A percentile compares a stretch with the other conserved stretches of the same genome.
Conservation (phyloP, 2,329 filamentous ascomycete species). For the Pseudogymnoascus sp. region DNA sequence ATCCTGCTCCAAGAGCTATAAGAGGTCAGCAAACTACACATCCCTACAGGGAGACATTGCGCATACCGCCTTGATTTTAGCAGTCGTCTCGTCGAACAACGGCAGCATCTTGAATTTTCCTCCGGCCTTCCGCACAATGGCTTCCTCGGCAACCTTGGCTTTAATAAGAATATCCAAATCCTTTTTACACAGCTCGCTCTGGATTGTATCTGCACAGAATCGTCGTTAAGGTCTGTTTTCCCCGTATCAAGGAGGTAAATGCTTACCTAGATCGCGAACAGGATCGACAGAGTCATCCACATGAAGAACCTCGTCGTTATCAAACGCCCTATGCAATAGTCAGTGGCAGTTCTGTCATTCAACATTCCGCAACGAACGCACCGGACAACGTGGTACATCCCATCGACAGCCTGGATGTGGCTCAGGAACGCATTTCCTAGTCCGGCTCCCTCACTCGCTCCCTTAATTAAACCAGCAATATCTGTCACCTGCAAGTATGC, state of each 20-base stretch:
- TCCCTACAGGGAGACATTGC: background rate
- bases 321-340: constrained; percentile 29
- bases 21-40: background rate
- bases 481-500: constrained; percentile 38
- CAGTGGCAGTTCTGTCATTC: background rate
- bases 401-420: constrained; percentile 38
- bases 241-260: background rate
- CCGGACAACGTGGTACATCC: constrained; percentile 38
- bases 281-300: constrained; percentile 40
- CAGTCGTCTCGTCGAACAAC: constrained; percentile 35
- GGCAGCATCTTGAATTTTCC: constrained; percentile 39
- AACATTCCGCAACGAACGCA: constrained; percentile 13
- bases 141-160: constrained; percentile 32
- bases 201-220: constrained; percentile 28
- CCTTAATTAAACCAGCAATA: constrained; percentile 38
- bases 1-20: constrained; percentile 32
- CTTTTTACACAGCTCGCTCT: constrained; percentile 35
- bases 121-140: constrained; percentile 34
- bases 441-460: constrained; percentile 35
- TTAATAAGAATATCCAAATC: constrained; percentile 35
- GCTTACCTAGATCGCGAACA: constrained; percentile 34
- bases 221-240: constrained; percentile 12
- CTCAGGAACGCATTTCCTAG: constrained; percentile 38
- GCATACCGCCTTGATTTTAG: constrained; percentile 31
- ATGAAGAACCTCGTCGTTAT: constrained; percentile 37